phyloP scores from a whole-genome alignment of 257 asterid genomes.

The Solanum appendiculatum region DNA sequence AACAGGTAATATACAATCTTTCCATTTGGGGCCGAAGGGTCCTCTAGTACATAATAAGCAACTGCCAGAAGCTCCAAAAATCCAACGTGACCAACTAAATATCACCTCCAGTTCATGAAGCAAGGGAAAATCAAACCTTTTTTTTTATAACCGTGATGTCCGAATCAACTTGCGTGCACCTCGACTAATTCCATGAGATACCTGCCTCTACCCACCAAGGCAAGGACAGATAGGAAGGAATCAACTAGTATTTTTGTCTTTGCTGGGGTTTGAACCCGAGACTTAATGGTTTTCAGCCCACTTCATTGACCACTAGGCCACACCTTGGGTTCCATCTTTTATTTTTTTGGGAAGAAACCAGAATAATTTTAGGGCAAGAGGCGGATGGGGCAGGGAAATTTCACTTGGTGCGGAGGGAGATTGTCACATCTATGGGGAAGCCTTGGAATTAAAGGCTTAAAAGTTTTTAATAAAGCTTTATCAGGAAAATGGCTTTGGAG shows the following conservation, averaged over 20 bases:
- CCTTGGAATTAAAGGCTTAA: neutral
- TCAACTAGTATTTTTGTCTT: neutral
- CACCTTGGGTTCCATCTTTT: neutral
- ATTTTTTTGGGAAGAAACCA: neutral
- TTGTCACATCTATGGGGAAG: neutral
- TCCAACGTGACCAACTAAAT: neutral
- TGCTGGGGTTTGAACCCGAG: neutral
- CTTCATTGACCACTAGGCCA: neutral
- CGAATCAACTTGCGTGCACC: neutral
- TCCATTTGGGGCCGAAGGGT: neutral
- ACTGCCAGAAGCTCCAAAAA: neutral
- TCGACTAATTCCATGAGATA: neutral
- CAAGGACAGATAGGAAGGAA: neutral
- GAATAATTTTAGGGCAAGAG: neutral
- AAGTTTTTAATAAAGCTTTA: neutral
- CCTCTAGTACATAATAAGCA: neutral
- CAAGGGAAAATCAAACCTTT: neutral
- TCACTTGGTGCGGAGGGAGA: neutral
- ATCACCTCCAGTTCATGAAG: neutral
- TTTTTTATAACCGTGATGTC: neutral
- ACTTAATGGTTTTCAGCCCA: neutral
- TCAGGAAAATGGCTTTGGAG: neutral
- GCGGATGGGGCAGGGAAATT: neutral
- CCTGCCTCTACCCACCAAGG: neutral
- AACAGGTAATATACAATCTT: neutral